Conservation (phyloP, 2,329 filamentous ascomycete genomes). For the Emmonsiellopsis sp. region DNA sequence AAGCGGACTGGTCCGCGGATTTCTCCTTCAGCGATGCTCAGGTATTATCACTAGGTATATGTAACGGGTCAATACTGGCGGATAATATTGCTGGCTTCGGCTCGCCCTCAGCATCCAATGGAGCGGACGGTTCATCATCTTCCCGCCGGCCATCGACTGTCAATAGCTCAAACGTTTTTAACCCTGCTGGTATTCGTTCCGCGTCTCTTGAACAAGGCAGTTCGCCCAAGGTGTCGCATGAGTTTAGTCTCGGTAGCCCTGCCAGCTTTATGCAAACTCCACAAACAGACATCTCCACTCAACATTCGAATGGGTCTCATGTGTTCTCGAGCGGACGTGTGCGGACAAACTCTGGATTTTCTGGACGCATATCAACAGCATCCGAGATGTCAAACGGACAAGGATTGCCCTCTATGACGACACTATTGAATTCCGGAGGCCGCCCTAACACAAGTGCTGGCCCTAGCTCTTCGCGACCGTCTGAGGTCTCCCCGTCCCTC, state of each 20-base stretch:
- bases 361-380: constrained; percentile 43
- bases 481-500: constrained; percentile 27
- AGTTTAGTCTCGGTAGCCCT: constrained; percentile 55
- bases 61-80: constrained; percentile 61
- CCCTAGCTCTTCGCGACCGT: constrained; percentile 31
- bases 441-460: constrained; percentile 20
- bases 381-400: constrained; percentile 46
- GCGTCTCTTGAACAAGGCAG: constrained; percentile 53
- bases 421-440: constrained; percentile 37
- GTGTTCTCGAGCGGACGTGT: constrained; percentile 31
- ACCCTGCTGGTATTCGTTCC: constrained; percentile 41
- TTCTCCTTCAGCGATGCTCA: constrained; percentile 67
- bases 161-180: constrained; percentile 38
- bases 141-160: constrained; percentile 42
- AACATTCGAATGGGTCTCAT: constrained; percentile 17
- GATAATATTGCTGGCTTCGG: constrained; percentile 53
- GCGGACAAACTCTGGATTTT: constrained; percentile 48
- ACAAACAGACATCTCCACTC: constrained; percentile 29
- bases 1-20: constrained; percentile 68
- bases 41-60: constrained; percentile 61
- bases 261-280: constrained; percentile 54
- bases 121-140: constrained; percentile 27
- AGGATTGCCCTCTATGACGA: constrained; percentile 38
- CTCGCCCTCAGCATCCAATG: constrained; percentile 41
- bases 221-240: constrained; percentile 55